A percentile compares a stretch with the other conserved stretches of the same genome.
Evolutionary conservation across 805 yeast species (phyloP).

Genomic region (Yarrowia alimentaria): DNA sequence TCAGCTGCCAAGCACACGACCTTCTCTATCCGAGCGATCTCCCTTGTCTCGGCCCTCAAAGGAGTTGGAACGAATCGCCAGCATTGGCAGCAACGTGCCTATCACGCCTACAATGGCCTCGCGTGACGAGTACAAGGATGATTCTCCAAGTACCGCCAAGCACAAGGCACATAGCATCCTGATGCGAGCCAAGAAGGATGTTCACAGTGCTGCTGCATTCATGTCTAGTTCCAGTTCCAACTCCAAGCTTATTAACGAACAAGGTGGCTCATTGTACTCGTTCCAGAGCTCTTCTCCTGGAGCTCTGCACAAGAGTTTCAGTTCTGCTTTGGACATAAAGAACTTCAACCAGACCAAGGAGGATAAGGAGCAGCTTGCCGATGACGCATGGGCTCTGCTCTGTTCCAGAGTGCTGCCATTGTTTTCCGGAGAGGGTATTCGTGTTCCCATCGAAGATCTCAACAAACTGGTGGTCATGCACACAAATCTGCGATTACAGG

Average conservation of each 20-base stretch:
- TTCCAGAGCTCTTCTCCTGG: slow-evolving; percentile 43
- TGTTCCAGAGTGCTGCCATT: slow-evolving; percentile 47
- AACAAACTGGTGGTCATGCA: slow-evolving; percentile 49
- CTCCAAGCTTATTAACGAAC: slow-evolving; percentile 44
- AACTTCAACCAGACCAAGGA: slow-evolving; percentile 35
- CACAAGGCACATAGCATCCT: slow-evolving; percentile 41
- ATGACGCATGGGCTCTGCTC: slow-evolving; percentile 52
- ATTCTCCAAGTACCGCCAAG: slow-evolving; percentile 30
- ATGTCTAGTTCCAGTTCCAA: slow-evolving; percentile 47
- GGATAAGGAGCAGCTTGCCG: slow-evolving; percentile 43
- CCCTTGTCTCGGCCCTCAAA: slow-evolving; percentile 40
- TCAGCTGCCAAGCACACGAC: slow-evolving; percentile 35
- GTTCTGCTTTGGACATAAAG: slow-evolving; percentile 37
- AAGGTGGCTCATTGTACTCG: slow-evolving; percentile 43
- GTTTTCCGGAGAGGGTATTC: slow-evolving; percentile 49
- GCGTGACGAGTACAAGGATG: slow-evolving; percentile 28
- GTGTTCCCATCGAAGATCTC: slow-evolving; percentile 57
- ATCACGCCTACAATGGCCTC: slow-evolving; percentile 26
- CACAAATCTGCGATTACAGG: slow-evolving; percentile 43
- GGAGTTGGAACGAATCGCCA: slow-evolving; percentile 42
- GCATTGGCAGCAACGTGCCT: slow-evolving; percentile 35
- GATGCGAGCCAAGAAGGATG: slow-evolving; percentile 42
- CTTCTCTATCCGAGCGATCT: slow-evolving; percentile 35
- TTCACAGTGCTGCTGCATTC: slow-evolving; percentile 40
- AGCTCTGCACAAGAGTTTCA: slow-evolving; percentile 35